Conservation (phyloP, 768 basidiomycete species). For the Dentipellis sp. region DNA sequence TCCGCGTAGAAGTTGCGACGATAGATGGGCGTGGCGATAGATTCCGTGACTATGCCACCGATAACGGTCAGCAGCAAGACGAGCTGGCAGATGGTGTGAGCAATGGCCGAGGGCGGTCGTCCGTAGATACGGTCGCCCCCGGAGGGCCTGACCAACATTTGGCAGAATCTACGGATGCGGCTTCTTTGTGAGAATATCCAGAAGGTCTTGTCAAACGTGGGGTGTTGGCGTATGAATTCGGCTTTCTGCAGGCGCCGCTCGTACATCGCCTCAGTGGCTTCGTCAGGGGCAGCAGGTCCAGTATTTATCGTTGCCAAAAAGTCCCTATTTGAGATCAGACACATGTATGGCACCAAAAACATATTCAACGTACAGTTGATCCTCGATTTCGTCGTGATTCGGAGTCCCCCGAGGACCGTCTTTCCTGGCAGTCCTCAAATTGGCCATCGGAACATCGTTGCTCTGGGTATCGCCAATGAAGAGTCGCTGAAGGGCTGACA, state of each 20-base stretch:
- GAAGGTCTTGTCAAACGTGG: slow-evolving; percentile 82
- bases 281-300: slow-evolving; percentile 40
- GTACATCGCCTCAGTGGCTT: slow-evolving; percentile 49
- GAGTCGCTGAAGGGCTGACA: slow-evolving; percentile 52
- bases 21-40: slow-evolving; percentile 77
- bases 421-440: slow-evolving; percentile 32
- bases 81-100: slow-evolving; percentile 67
- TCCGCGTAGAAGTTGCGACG: slow-evolving; percentile 58
- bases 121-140: slow-evolving; percentile 86
- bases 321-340: slow-evolving; percentile 35
- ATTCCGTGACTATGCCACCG: slow-evolving; percentile 74
- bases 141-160: slow-evolving; percentile 74
- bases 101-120: slow-evolving; percentile 50
- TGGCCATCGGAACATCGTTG: slow-evolving; percentile 52
- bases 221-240: slow-evolving; percentile 84
- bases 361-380: slow-evolving; percentile 50
- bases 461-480: slow-evolving; percentile 46
- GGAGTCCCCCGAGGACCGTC: slow-evolving; percentile 17
- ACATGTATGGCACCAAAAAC: neutral
- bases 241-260: slow-evolving; percentile 71
- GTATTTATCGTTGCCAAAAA: slow-evolving; percentile 55
- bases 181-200: slow-evolving; percentile 85
- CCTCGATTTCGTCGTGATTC: slow-evolving; percentile 56
- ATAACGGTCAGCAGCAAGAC: slow-evolving; percentile 68
- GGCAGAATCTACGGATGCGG: slow-evolving; percentile 62